Evolutionary conservation across 2,329 filamentous ascomycete species (phyloP), one percentile per base, ranked within the genome.

Genomic region (Rugonectria rugulosa): DNA sequence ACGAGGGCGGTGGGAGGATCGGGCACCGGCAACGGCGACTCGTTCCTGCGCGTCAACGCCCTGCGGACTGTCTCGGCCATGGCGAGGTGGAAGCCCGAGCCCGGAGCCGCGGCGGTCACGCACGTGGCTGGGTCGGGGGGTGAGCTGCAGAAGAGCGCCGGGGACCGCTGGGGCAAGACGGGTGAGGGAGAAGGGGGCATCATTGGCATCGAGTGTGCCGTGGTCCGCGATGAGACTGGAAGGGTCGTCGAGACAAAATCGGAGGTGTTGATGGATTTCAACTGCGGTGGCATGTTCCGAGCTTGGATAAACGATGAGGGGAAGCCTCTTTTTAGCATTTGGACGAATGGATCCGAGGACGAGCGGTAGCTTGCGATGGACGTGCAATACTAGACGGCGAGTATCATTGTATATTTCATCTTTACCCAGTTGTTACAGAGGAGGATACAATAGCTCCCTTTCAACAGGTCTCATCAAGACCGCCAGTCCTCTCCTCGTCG

Each of bases 11-110:
- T 82, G 6, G 90, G 81, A 0, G 77, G 91, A 9, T 94, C 90
- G 0, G 90, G 91, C 1, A 94, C 92, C 0, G 93, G 92, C 0
- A 96, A 97, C 65, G 92, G 93, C 1, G 92, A 97, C 73, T 91
- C 90, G 0, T 97, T 96, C 71, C 79, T 96, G 14, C 86, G 91
- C 4, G 77, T 86, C 2, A 83, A 81, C 12, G 92, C 92, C 1
- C 85, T 83, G 1, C 85, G 90, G 26, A 93, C 90, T 0, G 86
- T 88, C 0, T 88, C 85, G 2, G 86, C 91, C 1, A 88, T 93
- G 62, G 87, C 88, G 15, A 82, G 88, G 11, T 95, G 90, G 73
- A 77, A 69, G 50, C 74, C 63, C 1, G 59, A 76, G 14, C 71
- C 86, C 0, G 78, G 89, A 0, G 72, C 82, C 2, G 69, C 77